Percentiles rank a stretch among this genome's conserved stretches.
These are phyloP conservation scores for Brasenia schreberi DNA, from an alignment of 164 flowering plant species.

Conservation along the genomic window DNA sequence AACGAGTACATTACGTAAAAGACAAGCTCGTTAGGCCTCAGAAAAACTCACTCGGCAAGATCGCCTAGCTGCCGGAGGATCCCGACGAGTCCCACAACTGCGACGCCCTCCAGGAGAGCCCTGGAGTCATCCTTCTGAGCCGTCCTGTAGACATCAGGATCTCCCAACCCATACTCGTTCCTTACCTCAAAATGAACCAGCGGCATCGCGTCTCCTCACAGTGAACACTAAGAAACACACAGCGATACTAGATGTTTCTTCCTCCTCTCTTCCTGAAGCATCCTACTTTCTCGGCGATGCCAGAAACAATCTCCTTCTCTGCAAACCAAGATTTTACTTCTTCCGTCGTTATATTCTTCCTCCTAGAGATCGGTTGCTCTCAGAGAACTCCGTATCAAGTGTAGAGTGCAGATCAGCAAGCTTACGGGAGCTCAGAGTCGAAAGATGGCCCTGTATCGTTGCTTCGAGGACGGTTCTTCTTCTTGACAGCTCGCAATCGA, in stretches of 20 bases:
- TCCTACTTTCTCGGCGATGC: background rate
- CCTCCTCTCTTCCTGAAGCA: background rate
- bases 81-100: slow-evolving; percentile 93
- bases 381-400: background rate
- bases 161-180: slow-evolving; percentile 71
- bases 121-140: slow-evolving; percentile 64
- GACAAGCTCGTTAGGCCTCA: background rate
- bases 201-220: slow-evolving; percentile 37
- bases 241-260: too few relatives aligned
- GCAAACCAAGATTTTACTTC: background rate
- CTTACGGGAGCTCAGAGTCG: too few relatives aligned
- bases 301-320: background rate
- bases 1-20: background rate
- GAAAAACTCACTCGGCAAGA: slow-evolving; percentile 70
- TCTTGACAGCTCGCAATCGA: too few relatives aligned
- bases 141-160: slow-evolving; percentile 39
- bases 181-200: slow-evolving; percentile 44
- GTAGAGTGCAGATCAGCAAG: too few relatives aligned
- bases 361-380: background rate
- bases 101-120: slow-evolving; percentile 73
- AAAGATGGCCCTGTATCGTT: too few relatives aligned
- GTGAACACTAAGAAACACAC: background rate
- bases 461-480: too few relatives aligned
- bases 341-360: background rate
- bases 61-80: slow-evolving; percentile 90